Base-by-base conservation (phyloP, 129 eudicot species). In the Deinandra increscens region DNA sequence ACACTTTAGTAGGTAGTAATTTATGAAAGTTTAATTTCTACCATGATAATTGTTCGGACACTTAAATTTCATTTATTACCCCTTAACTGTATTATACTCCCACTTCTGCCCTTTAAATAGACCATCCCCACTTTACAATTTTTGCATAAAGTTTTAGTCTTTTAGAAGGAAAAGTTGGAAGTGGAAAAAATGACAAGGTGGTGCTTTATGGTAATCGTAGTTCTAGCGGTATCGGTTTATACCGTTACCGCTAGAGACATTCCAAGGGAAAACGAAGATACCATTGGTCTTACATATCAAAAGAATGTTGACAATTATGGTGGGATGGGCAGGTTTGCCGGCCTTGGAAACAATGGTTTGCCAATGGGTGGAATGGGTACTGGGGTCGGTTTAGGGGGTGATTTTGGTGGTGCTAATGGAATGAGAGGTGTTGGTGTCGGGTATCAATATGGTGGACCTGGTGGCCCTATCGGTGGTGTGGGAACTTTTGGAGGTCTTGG, bases 351-450 rank as follows among this genome's bases (percentile, higher is more conserved):
- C 73, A 68, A 77, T 42, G 82, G 85, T 14, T 64, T 62, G n/a
- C 85, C 85, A 1, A 59, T 74, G 43, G 86, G 86, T 0, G 86
- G 86, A 10, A 19, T 69, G 44, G 83, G 83, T 10, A 78, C 72
- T 1, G 86, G 83, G 6, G 75, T 82, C 0, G 83, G 83, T 13
- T 50, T 69, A 14, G 83, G 83, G 7, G 86, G 86, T 62, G 70
- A 70, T 60, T 18, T 78, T 29, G 75, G 75, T 26, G 86, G 83
- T 3, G 73, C 69, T 9, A 43, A 65, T 39, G 78, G 83, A 10
- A 23, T 78, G 0, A 83, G 83, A 48, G 83, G 78, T 38, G 73
- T 82, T 2, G 86, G 86, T 58, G 76, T 46, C n/a, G 81, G 77
- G 5, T 64, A 63, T 38, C 81, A 80, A 5, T 69, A 39, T 37